Base-by-base conservation (phyloP, 805 yeast species). In the Diddensiella transvaalensis region DNA sequence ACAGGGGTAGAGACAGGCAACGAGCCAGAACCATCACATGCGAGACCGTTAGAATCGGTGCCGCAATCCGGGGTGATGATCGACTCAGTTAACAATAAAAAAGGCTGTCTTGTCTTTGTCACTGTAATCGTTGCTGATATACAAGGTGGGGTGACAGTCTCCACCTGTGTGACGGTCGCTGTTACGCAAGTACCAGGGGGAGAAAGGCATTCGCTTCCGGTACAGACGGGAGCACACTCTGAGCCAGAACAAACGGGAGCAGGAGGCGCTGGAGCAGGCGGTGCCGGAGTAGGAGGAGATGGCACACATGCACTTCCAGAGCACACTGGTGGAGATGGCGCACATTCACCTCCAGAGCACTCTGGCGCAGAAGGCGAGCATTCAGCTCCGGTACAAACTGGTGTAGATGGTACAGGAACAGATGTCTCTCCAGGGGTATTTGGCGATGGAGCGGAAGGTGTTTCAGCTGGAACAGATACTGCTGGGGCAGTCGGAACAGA, bases 1-100 rank as follows among this genome's bases (percentile, higher is more conserved):
- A 29, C 42, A 26, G 46, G 6, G 49, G 43, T 39, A 22, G 47
- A 22, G 39, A 29, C 29, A 30, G 48, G 17, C 33, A 40, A 17
- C 32, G 61, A 58, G 64, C 65, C 62, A 62, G 60, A 50, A 51
- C 61, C 50, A 58, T 65, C 59, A 62, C 66, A 61, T 41, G 66
- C 62, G 66, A 61, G 67, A 63, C 66, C 65, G 39, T 56, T 36
- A n/a, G n/a, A n/a, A 17, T 46, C 32, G 65, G 66, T 63, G 67
- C 66, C 66, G 62, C 66, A 26, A 26, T 26, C 57, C 50, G 59
- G 51, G 59, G 63, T 60, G 58, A 56, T 49, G 52, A 57, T 55
- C 60, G 63, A 62, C 64, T 62, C 64, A 63, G 64, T 60, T 62
- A 66, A 61, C 60, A 66, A 62, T 62, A 63, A 62, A 61, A 62